Evolutionary conservation across 306 rosid species (phyloP), one percentile per base, ranked within the genome.

Genomic region (Cicer judaicum): DNA sequence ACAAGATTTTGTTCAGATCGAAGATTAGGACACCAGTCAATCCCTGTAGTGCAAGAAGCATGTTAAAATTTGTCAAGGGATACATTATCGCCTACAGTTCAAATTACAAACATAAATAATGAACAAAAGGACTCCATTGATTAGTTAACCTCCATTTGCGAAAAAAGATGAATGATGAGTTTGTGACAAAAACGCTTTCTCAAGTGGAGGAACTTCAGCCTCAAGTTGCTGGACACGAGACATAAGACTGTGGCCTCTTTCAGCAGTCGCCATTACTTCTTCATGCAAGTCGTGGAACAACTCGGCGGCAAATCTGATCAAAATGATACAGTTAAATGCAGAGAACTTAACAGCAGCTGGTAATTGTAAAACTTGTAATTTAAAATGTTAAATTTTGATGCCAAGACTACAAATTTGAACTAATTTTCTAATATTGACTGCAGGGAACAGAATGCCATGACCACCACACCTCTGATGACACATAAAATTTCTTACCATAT

Each of bases 141-240:
- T 73, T 76, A 61, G 42, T 72, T 90, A 78, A 92, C 99, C 99
- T 92, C 86, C 36, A 71, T 86, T 86, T 15, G 87, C 77, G 64
- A 84, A 88, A 80, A 84, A 88, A 1, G 92, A 83, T 2, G 86
- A 74, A 80, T 89, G 92, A 81, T 71, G 91, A 18, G 93, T 85
- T 77, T 87, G 89, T 52, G 93, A 83, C 48, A 92, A 83, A 75
- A 92, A 83, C 21, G 80, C 90, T 87, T 85, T 92, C 83, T 95
- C 99, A 63, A 92, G 80, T 29, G 91, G 79, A 70, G 99, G 99
- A 90, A 90, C 85, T 63, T 95, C 99, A 62, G 93, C 90, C 87
- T 95, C 99, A 57, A 95, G 91, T 83, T 95, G 99, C 73, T 92
- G 98, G 60, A 92, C 91, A 48, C 99, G 99, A 79, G 78, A 86